Base-by-base conservation (phyloP, 208 protist genomes). In the Crithidia fasciculata region DNA sequence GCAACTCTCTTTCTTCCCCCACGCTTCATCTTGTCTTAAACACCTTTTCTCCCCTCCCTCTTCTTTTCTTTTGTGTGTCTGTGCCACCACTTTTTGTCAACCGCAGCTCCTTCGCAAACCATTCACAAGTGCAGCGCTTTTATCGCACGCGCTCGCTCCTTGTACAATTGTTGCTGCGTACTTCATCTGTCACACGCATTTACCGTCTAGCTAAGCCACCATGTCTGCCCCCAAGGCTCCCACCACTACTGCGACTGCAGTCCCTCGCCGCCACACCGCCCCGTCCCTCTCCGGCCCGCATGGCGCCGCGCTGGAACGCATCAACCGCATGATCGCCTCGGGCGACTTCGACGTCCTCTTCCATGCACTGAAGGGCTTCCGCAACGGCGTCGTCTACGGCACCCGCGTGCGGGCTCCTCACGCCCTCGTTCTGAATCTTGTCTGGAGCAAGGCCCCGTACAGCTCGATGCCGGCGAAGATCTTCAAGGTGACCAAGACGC, bases 371-470 rank as follows among this genome's bases (percentile, higher is more conserved):
- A 95, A 96, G 60, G 90, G 80, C 0, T 95, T 95, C 54, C 90
- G 93, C 41, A 95, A 97, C 58, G 93, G 93, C 39, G 80, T 93
- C 45, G 88, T 95, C 0, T 97, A 97, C 76, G 93, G 93, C 54
- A 86, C 86, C 10, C 78, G 84, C 15, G 89, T 96, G 19, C 89
- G 93, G 13, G 88, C 87, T n/a, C 91, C 90, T 3, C 93, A 97
- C 76, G 88, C 93, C 5, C 82, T 97, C 41, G 91, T 96, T 74
- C 75, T 97, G 50, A 95, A 92, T 70, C 53, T 96, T 6, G 87
- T 97, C 12, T 97, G 91, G 90, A 90, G 87, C 78, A 82, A 85
- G 54, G 83, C 81, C 0, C 89, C 90, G 7, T 86, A 83, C 70
- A 63, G 72, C 64, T 82, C 83, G 13, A 85, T 93, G 64, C 83